Percentiles rank a stretch among this genome's conserved stretches.
These are phyloP conservation scores for Mariannaea elegans DNA, from an alignment of 2,329 filamentous ascomycete genomes.

Conservation along the genomic window DNA sequence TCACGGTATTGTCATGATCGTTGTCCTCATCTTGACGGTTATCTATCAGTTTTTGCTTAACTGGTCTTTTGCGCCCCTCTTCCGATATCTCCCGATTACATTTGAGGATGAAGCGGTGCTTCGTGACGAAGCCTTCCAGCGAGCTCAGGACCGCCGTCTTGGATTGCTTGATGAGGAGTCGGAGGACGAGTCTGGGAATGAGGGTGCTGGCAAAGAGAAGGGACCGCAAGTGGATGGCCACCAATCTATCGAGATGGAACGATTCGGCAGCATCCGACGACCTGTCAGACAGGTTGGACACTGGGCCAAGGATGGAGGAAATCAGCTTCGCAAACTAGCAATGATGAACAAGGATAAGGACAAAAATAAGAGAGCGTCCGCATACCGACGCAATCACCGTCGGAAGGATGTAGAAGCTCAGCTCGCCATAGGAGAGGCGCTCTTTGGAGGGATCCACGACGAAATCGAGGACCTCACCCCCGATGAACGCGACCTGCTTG, in stretches of 20 bases:
- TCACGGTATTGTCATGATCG: slow-evolving; percentile 87
- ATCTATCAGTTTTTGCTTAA: slow-evolving; percentile 86
- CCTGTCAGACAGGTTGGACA: slow-evolving; percentile 54
- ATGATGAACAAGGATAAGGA: slow-evolving; percentile 32
- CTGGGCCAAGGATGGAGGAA: slow-evolving; percentile 55
- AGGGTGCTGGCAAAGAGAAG: slow-evolving; percentile 50
- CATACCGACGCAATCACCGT: slow-evolving; percentile 59
- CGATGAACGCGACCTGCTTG: slow-evolving; percentile 85
- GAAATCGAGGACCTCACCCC: slow-evolving; percentile 95
- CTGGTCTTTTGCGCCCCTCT: slow-evolving; percentile 82
- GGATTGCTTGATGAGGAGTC: slow-evolving; percentile 64
- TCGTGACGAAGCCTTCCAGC: slow-evolving; percentile 89
- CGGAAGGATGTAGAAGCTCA: slow-evolving; percentile 76
- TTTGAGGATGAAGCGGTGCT: slow-evolving; percentile 93
- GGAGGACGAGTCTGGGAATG: slow-evolving; percentile 53
- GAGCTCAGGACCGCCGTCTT: slow-evolving; percentile 76
- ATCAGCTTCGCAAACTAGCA: slow-evolving; percentile 58
- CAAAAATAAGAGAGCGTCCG: slow-evolving; percentile 49
- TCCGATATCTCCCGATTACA: slow-evolving; percentile 91
- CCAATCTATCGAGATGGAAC: slow-evolving; percentile 51
- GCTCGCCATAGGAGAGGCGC: slow-evolving; percentile 76
- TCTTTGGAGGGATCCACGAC: slow-evolving; percentile 89
- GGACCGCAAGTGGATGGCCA: slow-evolving; percentile 46
- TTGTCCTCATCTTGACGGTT: slow-evolving; percentile 74
- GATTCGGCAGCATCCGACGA: slow-evolving; percentile 50